Evolutionary conservation across 345 rosid genomes (phyloP).

Genomic region (Aethionema arabicum): DNA sequence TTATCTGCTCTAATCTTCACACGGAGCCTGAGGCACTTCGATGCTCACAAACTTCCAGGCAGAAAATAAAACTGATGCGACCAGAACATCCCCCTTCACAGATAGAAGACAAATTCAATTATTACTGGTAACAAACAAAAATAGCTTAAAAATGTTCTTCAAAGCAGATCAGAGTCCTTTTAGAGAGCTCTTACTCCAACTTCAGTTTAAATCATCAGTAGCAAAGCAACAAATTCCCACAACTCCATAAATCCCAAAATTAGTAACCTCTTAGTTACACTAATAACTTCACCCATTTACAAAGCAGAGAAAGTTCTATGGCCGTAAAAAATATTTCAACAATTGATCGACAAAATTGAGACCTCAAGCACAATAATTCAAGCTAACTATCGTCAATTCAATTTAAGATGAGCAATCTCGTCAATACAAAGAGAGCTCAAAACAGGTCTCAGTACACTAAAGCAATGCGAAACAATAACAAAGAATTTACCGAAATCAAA

Average conservation of each 20-base stretch:
- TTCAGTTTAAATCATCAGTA: constrained; percentile 1
- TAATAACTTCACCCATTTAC: constrained; percentile 6
- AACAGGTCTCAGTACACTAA: constrained; percentile 22
- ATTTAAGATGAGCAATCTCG: constrained; percentile 18
- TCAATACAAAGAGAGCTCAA: constrained; percentile 16
- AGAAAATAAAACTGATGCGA: constrained; percentile 21
- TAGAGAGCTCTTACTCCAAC: constrained; percentile 5
- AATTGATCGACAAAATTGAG: no score
- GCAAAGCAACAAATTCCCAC: background rate
- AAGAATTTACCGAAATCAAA: background rate
- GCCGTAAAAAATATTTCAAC: no score
- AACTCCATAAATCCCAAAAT: constrained; percentile 4
- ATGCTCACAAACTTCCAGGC: constrained; percentile 24
- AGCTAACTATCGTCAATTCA: constrained; percentile 16
- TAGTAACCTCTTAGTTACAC: constrained; percentile 2
- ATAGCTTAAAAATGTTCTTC: background rate
- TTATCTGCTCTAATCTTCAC: constrained; percentile 35
- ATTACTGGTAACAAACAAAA: background rate
- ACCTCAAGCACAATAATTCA: background rate
- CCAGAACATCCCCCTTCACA: constrained; percentile 41
- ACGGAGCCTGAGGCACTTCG: constrained; percentile 36
- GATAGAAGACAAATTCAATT: constrained; percentile 29
- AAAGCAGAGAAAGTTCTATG: background rate
- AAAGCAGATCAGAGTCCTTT: background rate
- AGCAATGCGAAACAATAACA: constrained; percentile 22